Percentiles rank a stretch among this genome's conserved stretches.
phyloP scores from a whole-genome alignment of 2,329 filamentous ascomycete species.

The Pestalotiopsis sp. region DNA sequence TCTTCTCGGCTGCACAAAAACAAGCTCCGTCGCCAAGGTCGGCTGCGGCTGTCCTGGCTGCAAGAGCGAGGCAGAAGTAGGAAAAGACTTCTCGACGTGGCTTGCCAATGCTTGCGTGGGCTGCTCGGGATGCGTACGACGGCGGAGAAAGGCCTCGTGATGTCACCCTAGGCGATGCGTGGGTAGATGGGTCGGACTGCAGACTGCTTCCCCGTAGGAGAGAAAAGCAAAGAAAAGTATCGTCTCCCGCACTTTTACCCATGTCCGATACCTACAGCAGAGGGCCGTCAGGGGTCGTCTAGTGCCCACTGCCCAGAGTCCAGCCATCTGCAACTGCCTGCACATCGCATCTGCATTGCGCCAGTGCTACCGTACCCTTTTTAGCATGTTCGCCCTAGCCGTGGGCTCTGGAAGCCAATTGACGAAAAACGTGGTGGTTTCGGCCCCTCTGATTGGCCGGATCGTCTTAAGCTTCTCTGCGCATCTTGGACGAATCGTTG shows the following conservation, averaged over 20 bases:
- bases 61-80: background rate
- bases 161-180: background rate
- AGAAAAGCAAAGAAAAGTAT: background rate
- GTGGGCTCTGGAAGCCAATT: constrained; percentile 8
- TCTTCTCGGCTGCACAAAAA: background rate
- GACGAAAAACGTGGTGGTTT: constrained; percentile 11
- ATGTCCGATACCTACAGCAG: background rate
- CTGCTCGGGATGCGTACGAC: background rate
- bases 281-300: background rate
- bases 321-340: background rate
- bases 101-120: too few species aligned
- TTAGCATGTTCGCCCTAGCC: background rate
- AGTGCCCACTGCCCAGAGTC: background rate
- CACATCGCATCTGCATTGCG: background rate
- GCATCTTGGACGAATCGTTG: constrained; percentile 6
- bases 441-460: constrained; percentile 3
- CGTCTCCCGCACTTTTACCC: background rate
- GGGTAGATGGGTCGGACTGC: background rate
- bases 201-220: too few species aligned
- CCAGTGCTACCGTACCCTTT: background rate
- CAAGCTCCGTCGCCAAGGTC: constrained; percentile 4
- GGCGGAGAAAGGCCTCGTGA: background rate
- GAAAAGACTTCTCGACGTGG: background rate
- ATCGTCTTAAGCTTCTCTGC: background rate
- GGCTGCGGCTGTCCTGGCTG: background rate